These are phyloP conservation scores for Thymus mandschuricus DNA, from an alignment of 257 asterid species.

Conservation along the genomic window DNA sequence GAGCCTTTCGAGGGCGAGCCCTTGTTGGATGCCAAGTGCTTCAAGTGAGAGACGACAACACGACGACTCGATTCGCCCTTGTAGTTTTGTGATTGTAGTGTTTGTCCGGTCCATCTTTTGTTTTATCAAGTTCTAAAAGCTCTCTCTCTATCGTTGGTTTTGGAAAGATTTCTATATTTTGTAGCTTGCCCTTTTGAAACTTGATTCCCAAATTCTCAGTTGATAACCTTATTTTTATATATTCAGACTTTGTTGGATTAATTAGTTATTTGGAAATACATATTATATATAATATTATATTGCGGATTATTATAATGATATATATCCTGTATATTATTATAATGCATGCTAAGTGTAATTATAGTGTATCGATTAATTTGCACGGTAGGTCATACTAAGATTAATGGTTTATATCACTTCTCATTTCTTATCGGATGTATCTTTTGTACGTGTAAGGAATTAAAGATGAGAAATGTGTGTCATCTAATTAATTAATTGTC, in stretches of 20 bases:
- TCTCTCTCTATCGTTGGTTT: slow-evolving; percentile 13
- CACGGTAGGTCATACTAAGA: too few species aligned
- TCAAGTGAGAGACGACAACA: slow-evolving; percentile 61
- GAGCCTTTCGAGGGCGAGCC: slow-evolving; percentile 94
- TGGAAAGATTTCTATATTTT: slow-evolving; percentile 28
- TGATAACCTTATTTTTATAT: slow-evolving; percentile 4
- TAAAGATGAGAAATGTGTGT: too few species aligned
- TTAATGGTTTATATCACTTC: too few species aligned
- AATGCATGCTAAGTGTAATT: too few species aligned
- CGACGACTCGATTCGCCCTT: background rate
- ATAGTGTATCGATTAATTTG: too few species aligned
- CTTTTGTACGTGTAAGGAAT: too few species aligned
- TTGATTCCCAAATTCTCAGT: slow-evolving; percentile 1
- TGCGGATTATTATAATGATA: too few species aligned
- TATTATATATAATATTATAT: too few species aligned
- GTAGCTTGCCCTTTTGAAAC: slow-evolving; percentile 21
- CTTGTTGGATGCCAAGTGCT: slow-evolving; percentile 88
- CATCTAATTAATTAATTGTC: too few species aligned
- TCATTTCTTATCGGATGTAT: too few species aligned
- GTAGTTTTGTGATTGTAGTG: slow-evolving; percentile 31
- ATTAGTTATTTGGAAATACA: background rate
- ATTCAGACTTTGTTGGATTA: background rate
- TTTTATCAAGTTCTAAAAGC: background rate
- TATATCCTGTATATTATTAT: too few species aligned
- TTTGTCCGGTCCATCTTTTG: slow-evolving; percentile 28